Evolutionary conservation across 208 protist genomes (phyloP), one percentile per base, ranked within the genome.

Genomic region (Crithidia acanthocephali): DNA sequence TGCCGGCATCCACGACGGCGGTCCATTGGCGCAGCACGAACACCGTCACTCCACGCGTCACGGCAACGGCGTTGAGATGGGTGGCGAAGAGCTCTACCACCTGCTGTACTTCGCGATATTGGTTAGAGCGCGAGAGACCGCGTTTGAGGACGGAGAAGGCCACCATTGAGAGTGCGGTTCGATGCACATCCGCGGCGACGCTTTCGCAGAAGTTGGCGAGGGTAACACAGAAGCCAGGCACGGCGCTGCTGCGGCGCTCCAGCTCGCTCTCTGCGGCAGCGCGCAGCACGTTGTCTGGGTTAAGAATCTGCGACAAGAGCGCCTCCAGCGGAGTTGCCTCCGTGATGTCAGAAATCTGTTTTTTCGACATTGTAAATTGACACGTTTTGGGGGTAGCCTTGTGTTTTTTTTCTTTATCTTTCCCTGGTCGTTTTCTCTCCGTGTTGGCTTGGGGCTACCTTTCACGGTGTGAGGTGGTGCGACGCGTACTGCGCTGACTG

Each of bases 141-240:
- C 81, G 86, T 63, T 87, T 88, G 23, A 92, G 53, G 18, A 82
- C 77, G 35, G 77, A 79, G 30, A 89, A 72, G 9, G 71, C 75
- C 11, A 92, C 67, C 20, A 89, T 28, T 4, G 57, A 50, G 47
- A 56, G 57, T 52, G 72, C 48, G 37, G 28, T 45, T 44, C 52
- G 65, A 9, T 72, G 32, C 10, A 53, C 2, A 27, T 45, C 35
- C 33, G n/a, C 15, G 40, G 32, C 25, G 28, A 79, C 56, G 62
- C 51, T 42, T 45, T 44, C 30, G 65, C 59, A 81, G 58, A 74
- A 72, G 28, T 42, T 27, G 10, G 63, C 71, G 5, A 90, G 58
- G 9, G 50, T 45, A 15, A n/a, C 7, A 22, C 65, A 75, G 61
- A 85, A 90, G 7, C 72, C 79, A 11, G 68, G 62, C 2, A 51